A percentile compares a stretch with the other conserved stretches of the same genome.
phyloP scores from a whole-genome alignment of 768 basidiomycete genomes.

The Lactifluus subvellereus region DNA sequence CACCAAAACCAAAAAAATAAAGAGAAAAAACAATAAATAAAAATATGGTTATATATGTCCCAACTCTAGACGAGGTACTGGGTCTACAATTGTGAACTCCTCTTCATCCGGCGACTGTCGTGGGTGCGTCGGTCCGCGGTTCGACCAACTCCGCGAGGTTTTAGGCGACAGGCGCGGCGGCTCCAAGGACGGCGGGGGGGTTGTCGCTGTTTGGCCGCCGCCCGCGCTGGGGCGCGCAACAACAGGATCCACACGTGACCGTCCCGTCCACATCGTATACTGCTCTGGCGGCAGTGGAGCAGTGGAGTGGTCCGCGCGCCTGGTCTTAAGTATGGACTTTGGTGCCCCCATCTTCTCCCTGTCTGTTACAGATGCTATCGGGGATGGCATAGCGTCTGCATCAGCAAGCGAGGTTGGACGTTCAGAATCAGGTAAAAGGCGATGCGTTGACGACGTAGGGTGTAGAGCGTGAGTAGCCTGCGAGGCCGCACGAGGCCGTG shows the following conservation, averaged over 20 bases:
- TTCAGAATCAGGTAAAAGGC: neutral
- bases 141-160: conserved; percentile 30
- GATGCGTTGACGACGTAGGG: neutral
- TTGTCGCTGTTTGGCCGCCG: conserved; percentile 1
- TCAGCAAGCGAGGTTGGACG: conserved; percentile 22
- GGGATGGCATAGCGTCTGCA: conserved; percentile 24
- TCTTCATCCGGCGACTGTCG: conserved; percentile 34
- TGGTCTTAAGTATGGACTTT: conserved; percentile 68
- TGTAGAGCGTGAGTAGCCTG: neutral
- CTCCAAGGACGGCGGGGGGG: conserved; percentile 14
- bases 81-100: conserved; percentile 53
- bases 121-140: conserved; percentile 27
- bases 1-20: neutral
- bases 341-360: conserved; percentile 44
- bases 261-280: conserved; percentile 9
- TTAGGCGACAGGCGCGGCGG: conserved; percentile 8
- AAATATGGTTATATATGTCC: conserved; percentile 25
- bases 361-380: conserved; percentile 30
- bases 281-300: conserved; percentile 54
- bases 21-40: neutral
- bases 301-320: conserved; percentile 59
- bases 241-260: conserved; percentile 15
- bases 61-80: conserved; percentile 34
- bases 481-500: conserved; percentile 28
- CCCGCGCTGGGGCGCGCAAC: conserved; percentile 4